Evolutionary conservation across 306 rosid species (phyloP).

Genomic region (Sophora flavescens): DNA sequence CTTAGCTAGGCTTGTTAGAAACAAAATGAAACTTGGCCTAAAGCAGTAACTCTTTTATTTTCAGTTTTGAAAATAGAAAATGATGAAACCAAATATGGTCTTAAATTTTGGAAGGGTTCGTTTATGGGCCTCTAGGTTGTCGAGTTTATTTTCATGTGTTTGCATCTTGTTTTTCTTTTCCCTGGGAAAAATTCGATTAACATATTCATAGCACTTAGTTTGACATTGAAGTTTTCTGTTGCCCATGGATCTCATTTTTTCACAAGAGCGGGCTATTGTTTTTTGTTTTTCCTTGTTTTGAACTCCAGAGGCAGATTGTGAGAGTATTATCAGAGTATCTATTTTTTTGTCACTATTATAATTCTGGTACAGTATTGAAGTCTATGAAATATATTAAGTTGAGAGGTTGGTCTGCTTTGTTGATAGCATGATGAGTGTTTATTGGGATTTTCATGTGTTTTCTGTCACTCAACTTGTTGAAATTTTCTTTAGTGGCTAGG

Average conservation of each 20-base stretch:
- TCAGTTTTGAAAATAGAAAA: too few relatives aligned
- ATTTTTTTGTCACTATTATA: too few relatives aligned
- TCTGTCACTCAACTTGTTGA: conserved; percentile 18
- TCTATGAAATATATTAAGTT: neutral
- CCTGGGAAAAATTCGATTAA: neutral
- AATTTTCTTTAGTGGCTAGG: conserved; percentile 44
- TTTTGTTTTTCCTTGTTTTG: neutral
- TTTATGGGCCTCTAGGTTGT: too few relatives aligned
- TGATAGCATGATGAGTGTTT: neutral
- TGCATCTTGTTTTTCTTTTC: neutral
- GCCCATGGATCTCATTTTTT: neutral
- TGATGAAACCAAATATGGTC: too few relatives aligned
- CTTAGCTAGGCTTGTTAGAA: too few relatives aligned
- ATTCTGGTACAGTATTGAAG: too few relatives aligned
- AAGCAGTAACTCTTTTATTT: too few relatives aligned
- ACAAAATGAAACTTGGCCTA: too few relatives aligned
- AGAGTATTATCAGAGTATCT: neutral
- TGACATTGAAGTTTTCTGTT: neutral
- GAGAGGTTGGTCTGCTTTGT: neutral
- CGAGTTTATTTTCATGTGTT: neutral
- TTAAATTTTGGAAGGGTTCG: too few relatives aligned
- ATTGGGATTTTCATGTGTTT: conserved; percentile 9
- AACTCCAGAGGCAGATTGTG: neutral
- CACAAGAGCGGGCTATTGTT: neutral
- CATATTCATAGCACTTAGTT: neutral